Evolutionary conservation across 1,139 yeast genomes (phyloP).

Genomic region (Candida frijolesensis): DNA sequence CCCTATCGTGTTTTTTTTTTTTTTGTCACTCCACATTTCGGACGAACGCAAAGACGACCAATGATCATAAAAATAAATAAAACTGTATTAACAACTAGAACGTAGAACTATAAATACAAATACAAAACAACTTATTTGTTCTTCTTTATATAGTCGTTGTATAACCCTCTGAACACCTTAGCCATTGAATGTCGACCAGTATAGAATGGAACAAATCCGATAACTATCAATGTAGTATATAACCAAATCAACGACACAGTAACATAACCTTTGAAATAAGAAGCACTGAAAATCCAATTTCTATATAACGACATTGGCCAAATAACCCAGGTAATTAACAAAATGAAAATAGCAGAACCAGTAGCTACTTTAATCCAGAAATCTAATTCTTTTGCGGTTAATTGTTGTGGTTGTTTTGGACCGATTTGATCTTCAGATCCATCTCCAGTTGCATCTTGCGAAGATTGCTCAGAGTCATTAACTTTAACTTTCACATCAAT

Average conservation of each 20-base stretch:
- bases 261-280: constrained; percentile 45
- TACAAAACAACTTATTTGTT: neutral
- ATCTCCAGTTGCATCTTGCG: constrained; percentile 5
- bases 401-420: constrained; percentile 10
- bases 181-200: constrained; percentile 34
- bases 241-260: constrained; percentile 43
- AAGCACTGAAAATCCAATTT: constrained; percentile 38
- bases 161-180: constrained; percentile 26
- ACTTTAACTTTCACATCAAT: neutral
- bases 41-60: neutral
- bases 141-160: constrained; percentile 19
- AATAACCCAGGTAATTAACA: constrained; percentile 39
- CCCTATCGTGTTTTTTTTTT: neutral
- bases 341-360: constrained; percentile 27
- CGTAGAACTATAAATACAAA: neutral
- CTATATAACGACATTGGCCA: constrained; percentile 53
- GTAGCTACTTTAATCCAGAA: constrained; percentile 32
- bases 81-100: neutral
- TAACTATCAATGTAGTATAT: constrained; percentile 30
- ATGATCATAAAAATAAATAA: neutral
- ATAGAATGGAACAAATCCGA: constrained; percentile 42
- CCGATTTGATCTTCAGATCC: constrained; percentile 6
- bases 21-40: neutral
- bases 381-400: constrained; percentile 18
- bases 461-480: constrained; percentile 13